Evolutionary conservation across 139 green algal species (phyloP).

Genomic region (Chlorella vulgaris): DNA sequence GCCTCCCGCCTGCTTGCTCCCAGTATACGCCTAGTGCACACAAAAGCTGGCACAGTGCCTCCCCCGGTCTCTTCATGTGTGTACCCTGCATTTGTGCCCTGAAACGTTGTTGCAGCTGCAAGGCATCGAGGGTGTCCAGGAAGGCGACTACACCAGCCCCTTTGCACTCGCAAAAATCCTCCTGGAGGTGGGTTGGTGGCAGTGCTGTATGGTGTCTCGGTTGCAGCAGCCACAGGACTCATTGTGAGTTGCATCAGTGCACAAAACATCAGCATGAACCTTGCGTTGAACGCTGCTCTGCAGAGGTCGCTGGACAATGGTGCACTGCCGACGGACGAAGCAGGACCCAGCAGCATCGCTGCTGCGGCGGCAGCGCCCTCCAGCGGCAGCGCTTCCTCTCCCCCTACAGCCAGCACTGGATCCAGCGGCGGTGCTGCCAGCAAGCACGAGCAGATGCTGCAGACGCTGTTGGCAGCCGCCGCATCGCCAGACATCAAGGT

Average conservation of each 20-base stretch:
- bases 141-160: background rate
- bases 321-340: background rate
- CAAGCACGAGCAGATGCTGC: background rate
- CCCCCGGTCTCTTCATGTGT: too few species aligned
- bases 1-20: background rate
- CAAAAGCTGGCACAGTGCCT: background rate
- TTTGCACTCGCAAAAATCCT: background rate
- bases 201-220: background rate
- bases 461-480: background rate
- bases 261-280: background rate
- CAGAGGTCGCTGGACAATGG: background rate
- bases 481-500: background rate
- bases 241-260: background rate
- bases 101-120: background rate
- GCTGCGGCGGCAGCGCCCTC: too few species aligned
- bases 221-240: background rate
- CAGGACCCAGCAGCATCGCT: too few species aligned
- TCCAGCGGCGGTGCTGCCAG: background rate
- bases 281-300: background rate
- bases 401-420: too few species aligned
- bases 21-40: background rate
- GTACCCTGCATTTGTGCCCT: background rate
- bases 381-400: too few species aligned
- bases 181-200: background rate
- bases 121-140: background rate